Conservation (phyloP, 371 early-diverging fungal genomes). For the Lichtheimia ramosa region DNA sequence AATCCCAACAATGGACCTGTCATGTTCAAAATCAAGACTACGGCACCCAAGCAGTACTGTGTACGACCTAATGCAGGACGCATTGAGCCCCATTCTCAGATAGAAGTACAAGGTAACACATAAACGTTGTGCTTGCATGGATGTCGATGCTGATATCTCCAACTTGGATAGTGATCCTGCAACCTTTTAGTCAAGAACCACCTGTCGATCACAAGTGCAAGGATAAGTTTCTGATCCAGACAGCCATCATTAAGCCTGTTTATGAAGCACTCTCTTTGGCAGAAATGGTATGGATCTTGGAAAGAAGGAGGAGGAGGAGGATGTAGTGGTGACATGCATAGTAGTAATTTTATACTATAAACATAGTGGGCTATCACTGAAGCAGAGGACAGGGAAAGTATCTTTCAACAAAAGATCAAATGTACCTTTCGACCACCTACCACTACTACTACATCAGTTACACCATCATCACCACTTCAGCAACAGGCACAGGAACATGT, state of each 20-base stretch:
- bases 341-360: neutral
- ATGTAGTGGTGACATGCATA: neutral
- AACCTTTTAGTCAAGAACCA: constrained; percentile 74
- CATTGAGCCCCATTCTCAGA: constrained; percentile 58
- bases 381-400: constrained; percentile 39
- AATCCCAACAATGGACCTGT: constrained; percentile 62
- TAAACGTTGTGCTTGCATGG: neutral
- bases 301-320: neutral
- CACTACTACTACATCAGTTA: no score
- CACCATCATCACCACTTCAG: no score
- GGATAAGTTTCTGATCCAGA: constrained; percentile 95
- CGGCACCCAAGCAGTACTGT: constrained; percentile 90
- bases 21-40: constrained; percentile 92
- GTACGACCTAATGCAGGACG: constrained; percentile 88
- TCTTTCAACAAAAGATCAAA: constrained; percentile 64
- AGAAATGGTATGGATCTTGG: constrained; percentile 14
- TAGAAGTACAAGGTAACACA: constrained; percentile 64
- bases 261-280: constrained; percentile 20
- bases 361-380: constrained; percentile 60
- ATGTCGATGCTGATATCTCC: neutral
- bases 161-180: constrained; percentile 60
- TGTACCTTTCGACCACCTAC: constrained; percentile 21
- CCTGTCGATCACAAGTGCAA: constrained; percentile 78
- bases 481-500: no score
- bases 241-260: constrained; percentile 66